phyloP scores from a whole-genome alignment of 805 yeast genomes.

The Starmerella vaccinii region DNA sequence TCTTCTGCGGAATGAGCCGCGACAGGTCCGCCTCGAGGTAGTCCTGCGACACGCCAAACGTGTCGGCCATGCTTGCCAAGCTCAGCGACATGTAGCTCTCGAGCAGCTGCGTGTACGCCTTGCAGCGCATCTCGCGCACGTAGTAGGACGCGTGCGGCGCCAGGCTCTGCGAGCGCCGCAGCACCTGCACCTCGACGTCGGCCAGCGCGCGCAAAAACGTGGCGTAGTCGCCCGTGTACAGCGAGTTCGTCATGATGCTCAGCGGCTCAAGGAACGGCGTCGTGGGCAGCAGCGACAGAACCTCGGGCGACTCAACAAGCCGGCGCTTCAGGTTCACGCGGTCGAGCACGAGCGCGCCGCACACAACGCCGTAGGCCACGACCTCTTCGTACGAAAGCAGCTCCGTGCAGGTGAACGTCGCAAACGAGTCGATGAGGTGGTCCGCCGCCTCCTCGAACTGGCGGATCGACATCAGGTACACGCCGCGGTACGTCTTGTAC shows the following conservation, averaged over 20 bases:
- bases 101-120: slow-evolving; percentile 85
- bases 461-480: slow-evolving; percentile 73
- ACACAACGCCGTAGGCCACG: slow-evolving; percentile 74
- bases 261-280: slow-evolving; percentile 68
- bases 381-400: slow-evolving; percentile 79
- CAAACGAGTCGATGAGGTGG: slow-evolving; percentile 76
- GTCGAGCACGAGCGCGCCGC: slow-evolving; percentile 75
- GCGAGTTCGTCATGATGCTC: slow-evolving; percentile 68
- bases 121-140: slow-evolving; percentile 85
- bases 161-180: slow-evolving; percentile 57
- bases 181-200: slow-evolving; percentile 62
- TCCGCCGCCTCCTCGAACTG: slow-evolving; percentile 78
- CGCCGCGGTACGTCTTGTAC: slow-evolving; percentile 82
- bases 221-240: slow-evolving; percentile 80
- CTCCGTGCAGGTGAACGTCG: slow-evolving; percentile 92
- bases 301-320: slow-evolving; percentile 88
- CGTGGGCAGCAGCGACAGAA: slow-evolving; percentile 60
- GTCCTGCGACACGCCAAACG: slow-evolving; percentile 79
- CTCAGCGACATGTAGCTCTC: slow-evolving; percentile 91
- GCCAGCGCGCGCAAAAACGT: slow-evolving; percentile 67
- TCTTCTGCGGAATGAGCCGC: slow-evolving; percentile 84
- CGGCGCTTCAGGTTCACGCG: slow-evolving; percentile 76
- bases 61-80: slow-evolving; percentile 83
- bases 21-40: slow-evolving; percentile 79
- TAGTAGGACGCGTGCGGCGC: slow-evolving; percentile 72